These are phyloP conservation scores for Debaryomyces subglobosus DNA, from an alignment of 1,139 yeast genomes.

Conservation along the genomic window DNA sequence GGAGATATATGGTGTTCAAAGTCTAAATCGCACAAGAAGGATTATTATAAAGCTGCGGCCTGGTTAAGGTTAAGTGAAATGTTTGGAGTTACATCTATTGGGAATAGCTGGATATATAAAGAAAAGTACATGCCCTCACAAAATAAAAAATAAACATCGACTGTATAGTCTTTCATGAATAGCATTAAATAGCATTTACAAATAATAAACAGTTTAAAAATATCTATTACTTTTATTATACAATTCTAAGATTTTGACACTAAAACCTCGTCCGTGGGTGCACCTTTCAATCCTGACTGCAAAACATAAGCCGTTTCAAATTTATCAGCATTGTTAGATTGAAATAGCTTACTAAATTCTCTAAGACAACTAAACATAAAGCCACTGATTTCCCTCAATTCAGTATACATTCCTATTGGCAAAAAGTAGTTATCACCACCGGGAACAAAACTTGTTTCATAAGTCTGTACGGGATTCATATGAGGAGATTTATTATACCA, in stretches of 20 bases:
- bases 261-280: neutral
- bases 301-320: conserved; percentile 22
- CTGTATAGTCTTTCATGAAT: neutral
- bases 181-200: conserved; percentile 2
- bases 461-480: conserved; percentile 15
- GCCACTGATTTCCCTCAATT: conserved; percentile 36
- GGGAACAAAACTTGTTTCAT: conserved; percentile 18
- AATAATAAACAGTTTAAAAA: neutral
- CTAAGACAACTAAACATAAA: conserved; percentile 32
- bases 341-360: conserved; percentile 36
- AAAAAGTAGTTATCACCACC: conserved; percentile 32
- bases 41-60: conserved; percentile 65
- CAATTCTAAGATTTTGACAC: neutral
- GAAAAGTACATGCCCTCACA: conserved; percentile 55
- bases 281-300: conserved; percentile 20
- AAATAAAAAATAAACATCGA: neutral
- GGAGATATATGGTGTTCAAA: conserved; percentile 71
- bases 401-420: conserved; percentile 43
- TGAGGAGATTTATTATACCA: conserved; percentile 31
- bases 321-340: conserved; percentile 14
- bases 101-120: conserved; percentile 80
- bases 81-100: conserved; percentile 65
- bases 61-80: conserved; percentile 71
- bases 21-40: conserved; percentile 59
- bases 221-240: neutral